Conservation (phyloP, 2,329 filamentous ascomycete species). For the Aspergillus nomiae region DNA sequence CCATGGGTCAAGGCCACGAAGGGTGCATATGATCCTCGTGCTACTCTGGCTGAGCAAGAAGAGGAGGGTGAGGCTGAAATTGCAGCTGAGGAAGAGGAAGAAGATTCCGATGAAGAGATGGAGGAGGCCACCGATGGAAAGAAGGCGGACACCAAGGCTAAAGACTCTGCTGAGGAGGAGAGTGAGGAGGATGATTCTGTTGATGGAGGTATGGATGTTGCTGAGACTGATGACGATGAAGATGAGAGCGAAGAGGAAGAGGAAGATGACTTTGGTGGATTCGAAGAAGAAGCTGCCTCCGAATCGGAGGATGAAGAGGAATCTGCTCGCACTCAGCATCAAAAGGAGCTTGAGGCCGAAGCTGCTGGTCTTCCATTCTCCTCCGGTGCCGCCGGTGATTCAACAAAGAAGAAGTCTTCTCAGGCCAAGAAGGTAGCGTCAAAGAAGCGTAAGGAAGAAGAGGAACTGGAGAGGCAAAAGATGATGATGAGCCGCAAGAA, state of each 20-base stretch:
- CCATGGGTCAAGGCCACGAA: constrained; percentile 88
- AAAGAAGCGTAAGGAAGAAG: constrained; percentile 68
- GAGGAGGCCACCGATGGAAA: constrained; percentile 34
- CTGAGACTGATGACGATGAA: constrained; percentile 48
- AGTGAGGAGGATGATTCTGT: constrained; percentile 48
- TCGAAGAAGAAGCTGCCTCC: constrained; percentile 52
- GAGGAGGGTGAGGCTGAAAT: constrained; percentile 80
- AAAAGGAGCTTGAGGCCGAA: constrained; percentile 91
- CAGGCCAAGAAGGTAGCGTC: constrained; percentile 70
- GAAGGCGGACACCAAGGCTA: constrained; percentile 20
- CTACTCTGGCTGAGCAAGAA: constrained; percentile 83
- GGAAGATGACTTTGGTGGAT: constrained; percentile 52
- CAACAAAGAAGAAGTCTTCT: constrained; percentile 69
- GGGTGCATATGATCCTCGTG: constrained; percentile 88
- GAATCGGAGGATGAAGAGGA: constrained; percentile 62
- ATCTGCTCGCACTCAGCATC: constrained; percentile 68
- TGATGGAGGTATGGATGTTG: constrained; percentile 54
- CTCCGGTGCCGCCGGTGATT: constrained; percentile 56
- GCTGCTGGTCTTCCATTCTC: constrained; percentile 66
- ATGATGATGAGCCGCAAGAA: constrained; percentile 99
- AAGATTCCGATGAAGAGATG: constrained; percentile 45
- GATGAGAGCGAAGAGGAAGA: constrained; percentile 51
- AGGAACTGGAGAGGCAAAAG: constrained; percentile 89
- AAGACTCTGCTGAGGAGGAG: constrained; percentile 43
- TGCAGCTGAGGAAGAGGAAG: constrained; percentile 62